Conservation (phyloP, 768 basidiomycete species). For the Lentinula detonsa region DNA sequence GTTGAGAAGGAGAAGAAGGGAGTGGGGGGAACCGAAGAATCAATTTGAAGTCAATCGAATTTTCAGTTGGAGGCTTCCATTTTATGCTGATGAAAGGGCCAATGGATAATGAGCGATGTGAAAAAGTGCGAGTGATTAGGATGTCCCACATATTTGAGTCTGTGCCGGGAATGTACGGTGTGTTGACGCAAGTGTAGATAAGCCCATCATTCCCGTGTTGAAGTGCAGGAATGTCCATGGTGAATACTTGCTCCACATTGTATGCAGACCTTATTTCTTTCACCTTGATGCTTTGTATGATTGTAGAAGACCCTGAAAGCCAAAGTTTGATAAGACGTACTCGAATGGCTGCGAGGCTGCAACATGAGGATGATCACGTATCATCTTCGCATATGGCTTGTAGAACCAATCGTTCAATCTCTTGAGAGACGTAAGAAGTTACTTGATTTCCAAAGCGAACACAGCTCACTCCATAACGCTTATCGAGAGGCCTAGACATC, state of each 20-base stretch:
- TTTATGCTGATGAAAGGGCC: constrained; percentile 58
- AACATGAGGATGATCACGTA: constrained; percentile 65
- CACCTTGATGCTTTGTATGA: constrained; percentile 60
- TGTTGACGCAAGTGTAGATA: constrained; percentile 89
- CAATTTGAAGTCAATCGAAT: constrained; percentile 96
- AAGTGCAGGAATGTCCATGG: constrained; percentile 73
- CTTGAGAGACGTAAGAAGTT: constrained; percentile 29
- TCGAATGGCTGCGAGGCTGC: constrained; percentile 68
- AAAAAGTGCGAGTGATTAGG: background rate
- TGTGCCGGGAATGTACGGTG: constrained; percentile 80
- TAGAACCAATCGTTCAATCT: constrained; percentile 78
- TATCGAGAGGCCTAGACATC: constrained; percentile 77
- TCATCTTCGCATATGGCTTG: constrained; percentile 70
- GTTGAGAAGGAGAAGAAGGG: constrained; percentile 41
- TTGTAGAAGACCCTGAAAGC: background rate
- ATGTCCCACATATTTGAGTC: constrained; percentile 80
- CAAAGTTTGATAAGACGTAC: constrained; percentile 40
- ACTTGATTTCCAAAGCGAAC: background rate
- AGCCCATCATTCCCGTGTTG: constrained; percentile 94
- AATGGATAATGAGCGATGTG: background rate
- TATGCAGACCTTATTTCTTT: constrained; percentile 89
- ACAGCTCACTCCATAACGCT: constrained; percentile 79
- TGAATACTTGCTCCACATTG: constrained; percentile 80
- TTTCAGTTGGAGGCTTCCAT: constrained; percentile 98
- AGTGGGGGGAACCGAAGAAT: constrained; percentile 86